phyloP scores from a whole-genome alignment of 768 basidiomycete genomes.

The Mycena albidolilacea region DNA sequence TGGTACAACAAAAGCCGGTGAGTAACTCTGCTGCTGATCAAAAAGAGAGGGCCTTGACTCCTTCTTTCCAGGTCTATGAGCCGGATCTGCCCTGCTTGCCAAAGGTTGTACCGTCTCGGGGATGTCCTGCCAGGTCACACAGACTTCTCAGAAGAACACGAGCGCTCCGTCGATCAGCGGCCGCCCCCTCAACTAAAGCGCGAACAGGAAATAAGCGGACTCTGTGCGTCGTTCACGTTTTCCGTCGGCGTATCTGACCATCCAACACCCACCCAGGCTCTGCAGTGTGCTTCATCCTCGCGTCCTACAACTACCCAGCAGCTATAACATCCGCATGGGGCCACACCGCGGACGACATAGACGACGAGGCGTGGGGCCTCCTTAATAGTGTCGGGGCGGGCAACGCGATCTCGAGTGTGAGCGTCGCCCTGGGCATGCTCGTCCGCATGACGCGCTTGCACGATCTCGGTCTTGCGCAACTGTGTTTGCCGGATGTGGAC shows the following conservation, averaged over 20 bases:
- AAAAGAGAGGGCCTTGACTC: not conserved
- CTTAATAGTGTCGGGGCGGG: conserved; percentile 63
- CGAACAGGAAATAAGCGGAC: conserved; percentile 82
- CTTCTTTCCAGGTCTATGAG: conserved; percentile 52
- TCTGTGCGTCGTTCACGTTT: conserved; percentile 66
- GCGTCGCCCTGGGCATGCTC: conserved; percentile 68
- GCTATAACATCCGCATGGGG: conserved; percentile 82
- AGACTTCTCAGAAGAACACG: conserved; percentile 44
- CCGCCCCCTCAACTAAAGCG: conserved; percentile 59
- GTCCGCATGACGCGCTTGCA: conserved; percentile 83
- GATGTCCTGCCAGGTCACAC: conserved; percentile 70
- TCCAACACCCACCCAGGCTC: conserved; percentile 66
- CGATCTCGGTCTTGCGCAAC: conserved; percentile 80
- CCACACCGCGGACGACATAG: conserved; percentile 75
- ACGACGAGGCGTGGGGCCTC: conserved; percentile 74
- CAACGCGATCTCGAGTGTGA: conserved; percentile 53
- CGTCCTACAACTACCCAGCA: conserved; percentile 73
- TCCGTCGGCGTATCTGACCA: conserved; percentile 5
- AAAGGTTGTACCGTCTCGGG: conserved; percentile 78
- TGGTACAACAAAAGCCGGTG: conserved; percentile 90
- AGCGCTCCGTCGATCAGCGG: conserved; percentile 27
- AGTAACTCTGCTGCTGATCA: not conserved
- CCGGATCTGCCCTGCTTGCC: conserved; percentile 85
- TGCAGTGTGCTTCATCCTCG: conserved; percentile 81
- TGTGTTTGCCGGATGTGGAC: conserved; percentile 57